Evolutionary conservation across 2,329 filamentous ascomycete species (phyloP).

Genomic region (Septoria linicola): DNA sequence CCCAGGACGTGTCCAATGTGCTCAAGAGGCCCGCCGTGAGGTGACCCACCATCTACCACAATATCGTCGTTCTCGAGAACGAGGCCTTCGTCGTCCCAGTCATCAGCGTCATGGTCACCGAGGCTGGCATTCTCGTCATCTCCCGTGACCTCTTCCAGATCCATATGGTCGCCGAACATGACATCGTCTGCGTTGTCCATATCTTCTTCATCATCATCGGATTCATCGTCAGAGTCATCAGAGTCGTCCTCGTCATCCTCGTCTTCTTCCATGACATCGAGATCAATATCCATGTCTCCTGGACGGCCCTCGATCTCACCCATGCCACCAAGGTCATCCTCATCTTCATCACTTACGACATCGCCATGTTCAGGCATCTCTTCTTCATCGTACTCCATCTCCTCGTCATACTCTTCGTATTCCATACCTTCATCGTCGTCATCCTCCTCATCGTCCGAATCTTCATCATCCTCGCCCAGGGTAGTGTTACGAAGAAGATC

Average conservation of each 20-base stretch:
- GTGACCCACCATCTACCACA: conserved; percentile 49
- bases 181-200: conserved; percentile 61
- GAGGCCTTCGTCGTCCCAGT: conserved; percentile 45
- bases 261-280: conserved; percentile 66
- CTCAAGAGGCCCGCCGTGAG: conserved; percentile 37
- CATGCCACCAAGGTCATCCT: conserved; percentile 77
- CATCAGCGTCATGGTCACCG: conserved; percentile 50
- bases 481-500: conserved; percentile 97
- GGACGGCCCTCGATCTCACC: conserved; percentile 66
- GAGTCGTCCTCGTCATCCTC: conserved; percentile 61
- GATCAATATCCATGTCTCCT: conserved; percentile 74
- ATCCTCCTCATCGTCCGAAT: conserved; percentile 60
- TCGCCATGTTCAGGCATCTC: conserved; percentile 78
- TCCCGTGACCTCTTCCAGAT: conserved; percentile 48
- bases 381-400: conserved; percentile 92
- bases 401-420: conserved; percentile 81
- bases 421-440: conserved; percentile 89
- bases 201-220: conserved; percentile 57
- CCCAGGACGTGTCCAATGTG: conserved; percentile 43
- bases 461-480: conserved; percentile 80
- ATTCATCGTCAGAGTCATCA: conserved; percentile 58
- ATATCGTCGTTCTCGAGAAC: conserved; percentile 41
- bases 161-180: conserved; percentile 50
- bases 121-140: conserved; percentile 51
- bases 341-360: conserved; percentile 83